Conservation (phyloP, 345 rosid species). For the thale cress (Arabidopsis thaliana) region TAIR10.1 NC_003070.9:3995501-3996000, state of each 20-base stretch:
- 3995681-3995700: background rate
- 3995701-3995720: background rate
- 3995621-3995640: background rate
- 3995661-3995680: conserved; percentile 1
- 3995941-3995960: conserved; percentile 1
- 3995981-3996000: background rate
- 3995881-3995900: background rate
- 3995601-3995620: conserved; percentile 6
- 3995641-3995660: background rate
- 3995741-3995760: background rate
- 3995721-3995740: background rate
- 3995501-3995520: background rate
- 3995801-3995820: conserved; percentile 3
- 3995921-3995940: conserved; percentile 16
- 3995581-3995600: background rate
- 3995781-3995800: background rate
- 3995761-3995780: background rate
- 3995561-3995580: background rate
- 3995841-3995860: background rate
- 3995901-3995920: conserved; percentile 1
- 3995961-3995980: conserved; percentile 4
- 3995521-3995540: background rate
- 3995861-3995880: background rate
- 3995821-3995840: background rate
- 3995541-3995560: background rate